Evolutionary conservation across 2,329 filamentous ascomycete genomes (phyloP).

Genomic region (Helotiales sp.): DNA sequence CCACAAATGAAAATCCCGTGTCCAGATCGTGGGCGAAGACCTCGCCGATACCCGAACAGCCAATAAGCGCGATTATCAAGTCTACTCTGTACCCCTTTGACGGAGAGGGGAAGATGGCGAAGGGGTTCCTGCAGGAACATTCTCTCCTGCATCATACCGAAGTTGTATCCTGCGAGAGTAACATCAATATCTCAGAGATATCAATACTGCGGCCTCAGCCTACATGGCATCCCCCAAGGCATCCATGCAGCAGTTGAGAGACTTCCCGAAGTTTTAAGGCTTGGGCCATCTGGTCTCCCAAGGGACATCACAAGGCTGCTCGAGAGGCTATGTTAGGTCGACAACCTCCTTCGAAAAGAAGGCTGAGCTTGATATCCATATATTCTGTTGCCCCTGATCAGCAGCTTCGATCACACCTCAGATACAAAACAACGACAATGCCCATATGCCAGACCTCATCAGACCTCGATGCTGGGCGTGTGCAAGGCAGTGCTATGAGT

Average conservation of each 20-base stretch:
- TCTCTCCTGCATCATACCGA: not conserved
- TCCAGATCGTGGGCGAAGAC: no score
- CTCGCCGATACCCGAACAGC: no score
- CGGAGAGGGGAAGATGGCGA: not conserved
- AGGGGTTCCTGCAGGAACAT: not conserved
- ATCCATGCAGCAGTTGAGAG: not conserved
- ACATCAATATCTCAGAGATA: no score
- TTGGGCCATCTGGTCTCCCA: not conserved
- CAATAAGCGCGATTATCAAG: no score
- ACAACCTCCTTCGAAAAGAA: not conserved
- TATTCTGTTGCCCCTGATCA: not conserved
- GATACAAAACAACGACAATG: no score
- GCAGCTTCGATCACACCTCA: not conserved
- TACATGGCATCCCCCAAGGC: not conserved
- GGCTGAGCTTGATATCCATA: not conserved
- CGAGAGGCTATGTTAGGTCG: not conserved
- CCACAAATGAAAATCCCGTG: no score
- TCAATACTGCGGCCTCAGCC: not conserved
- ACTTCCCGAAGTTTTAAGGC: not conserved
- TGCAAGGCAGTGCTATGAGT: not conserved
- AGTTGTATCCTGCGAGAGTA: not conserved
- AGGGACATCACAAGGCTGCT: not conserved
- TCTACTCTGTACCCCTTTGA: no score
- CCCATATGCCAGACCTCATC: not conserved
- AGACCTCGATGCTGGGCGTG: not conserved